Conservation (phyloP, 805 yeast genomes). For the Kuraishia capsulata region DNA sequence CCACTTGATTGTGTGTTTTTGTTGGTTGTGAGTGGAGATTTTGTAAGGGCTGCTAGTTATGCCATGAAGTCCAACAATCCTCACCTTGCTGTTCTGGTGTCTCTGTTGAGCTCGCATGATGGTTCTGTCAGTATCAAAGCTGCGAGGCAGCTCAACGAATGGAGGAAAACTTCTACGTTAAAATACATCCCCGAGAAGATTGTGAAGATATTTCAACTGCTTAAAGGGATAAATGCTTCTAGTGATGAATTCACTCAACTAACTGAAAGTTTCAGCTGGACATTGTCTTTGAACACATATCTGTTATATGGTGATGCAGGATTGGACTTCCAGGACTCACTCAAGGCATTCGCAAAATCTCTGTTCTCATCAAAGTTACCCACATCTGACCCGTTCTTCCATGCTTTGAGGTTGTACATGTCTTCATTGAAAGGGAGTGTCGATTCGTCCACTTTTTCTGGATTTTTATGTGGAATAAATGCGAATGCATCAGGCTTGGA, state of each 20-base stretch:
- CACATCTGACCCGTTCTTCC: conserved; percentile 12
- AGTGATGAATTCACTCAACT: conserved; percentile 21
- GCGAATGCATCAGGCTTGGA: conserved; percentile 1
- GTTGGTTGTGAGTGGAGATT: conserved; percentile 41
- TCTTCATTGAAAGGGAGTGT: conserved; percentile 9
- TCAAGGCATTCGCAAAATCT: conserved; percentile 12
- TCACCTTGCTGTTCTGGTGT: conserved; percentile 62
- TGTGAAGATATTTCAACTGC: conserved; percentile 51
- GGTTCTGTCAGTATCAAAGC: conserved; percentile 49
- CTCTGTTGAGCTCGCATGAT: conserved; percentile 67
- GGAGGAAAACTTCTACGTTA: conserved; percentile 41
- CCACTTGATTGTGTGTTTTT: conserved; percentile 43
- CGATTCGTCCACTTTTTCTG: conserved; percentile 2
- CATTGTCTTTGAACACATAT: conserved; percentile 44
- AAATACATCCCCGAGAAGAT: conserved; percentile 43
- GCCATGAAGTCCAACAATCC: conserved; percentile 56
- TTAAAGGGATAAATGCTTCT: conserved; percentile 41
- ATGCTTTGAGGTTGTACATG: conserved; percentile 20
- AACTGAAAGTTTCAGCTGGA: conserved; percentile 52
- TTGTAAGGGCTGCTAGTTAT: conserved; percentile 49
- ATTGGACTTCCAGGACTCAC: conserved; percentile 20
- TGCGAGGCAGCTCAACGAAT: conserved; percentile 48
- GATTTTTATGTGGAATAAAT: conserved; percentile 2
- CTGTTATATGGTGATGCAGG: conserved; percentile 56
- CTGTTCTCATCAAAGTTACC: background rate